Evolutionary conservation across 257 asterid species (phyloP).

Genomic region (Solanum dulcamara): DNA sequence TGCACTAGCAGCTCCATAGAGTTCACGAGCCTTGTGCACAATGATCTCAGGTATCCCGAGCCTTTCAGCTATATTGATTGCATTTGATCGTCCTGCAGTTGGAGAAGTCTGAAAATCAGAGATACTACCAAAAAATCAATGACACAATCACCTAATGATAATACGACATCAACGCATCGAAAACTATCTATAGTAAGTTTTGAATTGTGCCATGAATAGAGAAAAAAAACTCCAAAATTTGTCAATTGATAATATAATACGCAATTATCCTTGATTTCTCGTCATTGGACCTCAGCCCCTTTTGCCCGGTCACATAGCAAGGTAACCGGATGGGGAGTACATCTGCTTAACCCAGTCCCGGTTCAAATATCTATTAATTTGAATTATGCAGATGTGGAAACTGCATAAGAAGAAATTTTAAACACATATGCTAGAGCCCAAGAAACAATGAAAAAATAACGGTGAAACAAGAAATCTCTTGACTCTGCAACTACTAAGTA

Average conservation of each 20-base stretch:
- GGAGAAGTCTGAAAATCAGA: constrained; percentile 3
- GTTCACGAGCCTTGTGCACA: constrained; percentile 66
- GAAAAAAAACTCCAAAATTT: background rate
- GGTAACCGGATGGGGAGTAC: background rate
- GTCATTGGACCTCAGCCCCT: background rate
- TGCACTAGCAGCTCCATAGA: constrained; percentile 85
- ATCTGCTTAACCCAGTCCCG: background rate
- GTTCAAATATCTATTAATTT: background rate
- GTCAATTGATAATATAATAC: background rate
- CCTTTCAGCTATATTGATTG: constrained; percentile 88
- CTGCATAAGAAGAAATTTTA: background rate
- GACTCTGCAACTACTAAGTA: background rate
- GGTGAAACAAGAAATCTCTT: background rate
- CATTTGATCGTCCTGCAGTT: constrained; percentile 85
- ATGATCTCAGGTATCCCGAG: constrained; percentile 68
- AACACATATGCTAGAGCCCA: background rate
- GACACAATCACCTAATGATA: background rate
- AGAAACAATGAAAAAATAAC: background rate
- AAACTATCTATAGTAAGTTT: background rate
- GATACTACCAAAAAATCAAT: background rate
- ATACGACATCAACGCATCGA: background rate
- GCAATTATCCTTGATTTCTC: background rate
- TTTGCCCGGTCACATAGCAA: background rate
- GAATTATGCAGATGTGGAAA: background rate
- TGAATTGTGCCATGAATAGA: background rate